Evolutionary conservation across 2,329 filamentous ascomycete genomes (phyloP), one percentile per base, ranked within the genome.

Genomic region (Fusarium devonianum): DNA sequence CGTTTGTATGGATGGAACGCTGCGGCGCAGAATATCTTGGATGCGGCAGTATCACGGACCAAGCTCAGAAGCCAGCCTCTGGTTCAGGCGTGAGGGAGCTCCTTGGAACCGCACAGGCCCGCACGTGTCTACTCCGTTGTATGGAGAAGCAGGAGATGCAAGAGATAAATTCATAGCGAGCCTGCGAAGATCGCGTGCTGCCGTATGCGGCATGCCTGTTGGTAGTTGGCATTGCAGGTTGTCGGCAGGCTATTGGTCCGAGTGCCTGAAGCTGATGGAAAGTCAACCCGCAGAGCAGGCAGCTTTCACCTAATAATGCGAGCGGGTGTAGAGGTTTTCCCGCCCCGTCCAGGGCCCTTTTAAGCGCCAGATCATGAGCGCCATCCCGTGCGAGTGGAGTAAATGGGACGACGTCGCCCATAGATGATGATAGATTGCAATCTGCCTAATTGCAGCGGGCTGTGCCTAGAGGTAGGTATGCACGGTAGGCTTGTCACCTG

Each of bases 221-320:
- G 32, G 43, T 40, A 39, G 41, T 37, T 42, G 28, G 35, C 53
- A 48, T 62, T 58, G 44, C 29, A 19, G 36, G 53, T 53, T 42
- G 53, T 35, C 41, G 49, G 53, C 46, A 36, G 43, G 37, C 55
- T 39, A 63, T 64, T 65, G 62, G 62, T 35, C 50, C 41, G 33
- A 50, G 37, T 48, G 49, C 39, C 43, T 49, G 25, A 36, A 26
- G 38, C 34, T 38, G 41, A 45, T 51, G 25, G 39, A 56, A 26
- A n/a, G 23, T 12, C n/a, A n/a, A n/a, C n/a, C n/a, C n/a, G 11
- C 23, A 30, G 13, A 30, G 14, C 6, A 30, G 16, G 7, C 28
- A n/a, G n/a, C n/a, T n/a, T n/a, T n/a, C n/a, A n/a, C n/a, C n/a
- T n/a, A n/a, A n/a, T n/a, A n/a, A n/a, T n/a, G n/a, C n/a, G n/a